These are phyloP conservation scores for Jackrogersella minutella DNA, from an alignment of 495 filamentous ascomycete species.

Conservation along the genomic window DNA sequence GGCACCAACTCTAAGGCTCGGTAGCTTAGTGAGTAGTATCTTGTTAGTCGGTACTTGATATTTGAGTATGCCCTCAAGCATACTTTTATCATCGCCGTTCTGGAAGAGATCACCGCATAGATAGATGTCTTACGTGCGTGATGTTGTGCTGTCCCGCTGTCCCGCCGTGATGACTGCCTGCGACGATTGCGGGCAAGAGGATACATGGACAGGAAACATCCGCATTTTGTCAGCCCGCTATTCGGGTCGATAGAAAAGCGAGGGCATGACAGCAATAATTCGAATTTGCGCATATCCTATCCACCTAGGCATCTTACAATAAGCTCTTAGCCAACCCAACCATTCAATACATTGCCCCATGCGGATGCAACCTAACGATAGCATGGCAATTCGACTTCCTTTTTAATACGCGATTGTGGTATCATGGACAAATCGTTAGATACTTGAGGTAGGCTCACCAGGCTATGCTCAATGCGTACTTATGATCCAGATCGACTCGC, in stretches of 20 bases:
- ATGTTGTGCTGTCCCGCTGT: constrained; percentile 1
- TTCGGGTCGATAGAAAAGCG: constrained; percentile 2
- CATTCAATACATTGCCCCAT: constrained; percentile 29
- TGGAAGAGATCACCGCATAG: constrained; percentile 4
- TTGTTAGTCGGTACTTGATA: neutral
- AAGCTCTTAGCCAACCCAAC: constrained; percentile 15
- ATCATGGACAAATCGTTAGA: constrained; percentile 17
- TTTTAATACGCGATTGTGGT: constrained; percentile 28
- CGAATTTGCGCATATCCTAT: constrained; percentile 25
- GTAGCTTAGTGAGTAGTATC: constrained; percentile 6
- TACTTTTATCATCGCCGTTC: neutral
- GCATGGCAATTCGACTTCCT: constrained; percentile 35
- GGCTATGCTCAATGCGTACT: neutral
- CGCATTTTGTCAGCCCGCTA: constrained; percentile 15
- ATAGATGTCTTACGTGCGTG: neutral
- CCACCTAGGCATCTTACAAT: constrained; percentile 11
- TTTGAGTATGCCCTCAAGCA: neutral
- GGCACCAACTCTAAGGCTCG: neutral
- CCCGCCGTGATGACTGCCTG: constrained; percentile 20
- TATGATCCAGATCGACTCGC: constrained; percentile 19
- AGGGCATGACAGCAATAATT: constrained; percentile 18
- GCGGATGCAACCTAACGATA: constrained; percentile 30
- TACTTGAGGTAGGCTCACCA: constrained; percentile 10
- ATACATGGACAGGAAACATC: constrained; percentile 11
- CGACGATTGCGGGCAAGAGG: constrained; percentile 6